Conservation (phyloP, 306 rosid genomes). For the Trifolium dubium region DNA sequence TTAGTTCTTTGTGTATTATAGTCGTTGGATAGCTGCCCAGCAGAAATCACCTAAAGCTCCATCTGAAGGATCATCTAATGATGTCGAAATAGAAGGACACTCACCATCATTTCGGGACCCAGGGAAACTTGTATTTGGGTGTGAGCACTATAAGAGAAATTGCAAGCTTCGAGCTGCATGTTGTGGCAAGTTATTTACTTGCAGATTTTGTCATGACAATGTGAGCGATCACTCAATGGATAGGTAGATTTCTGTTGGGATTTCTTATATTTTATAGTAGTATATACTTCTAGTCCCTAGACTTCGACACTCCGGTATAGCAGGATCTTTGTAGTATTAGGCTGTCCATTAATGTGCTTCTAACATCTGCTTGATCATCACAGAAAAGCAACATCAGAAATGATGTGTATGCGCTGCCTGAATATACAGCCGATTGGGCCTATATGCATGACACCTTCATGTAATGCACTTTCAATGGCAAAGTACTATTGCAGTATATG, state of each 20-base stretch:
- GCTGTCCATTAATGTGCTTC: neutral
- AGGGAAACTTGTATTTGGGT: slow-evolving; percentile 74
- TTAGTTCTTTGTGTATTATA: slow-evolving; percentile 46
- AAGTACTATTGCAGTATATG: slow-evolving; percentile 89
- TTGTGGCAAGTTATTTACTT: slow-evolving; percentile 89
- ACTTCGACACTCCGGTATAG: neutral
- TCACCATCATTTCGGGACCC: slow-evolving; percentile 71
- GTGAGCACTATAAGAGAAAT: slow-evolving; percentile 98
- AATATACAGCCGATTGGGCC: slow-evolving; percentile 84
- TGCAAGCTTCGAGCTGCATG: slow-evolving; percentile 98
- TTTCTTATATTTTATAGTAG: slow-evolving; percentile 34
- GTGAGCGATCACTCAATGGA: slow-evolving; percentile 99
- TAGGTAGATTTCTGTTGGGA: slow-evolving; percentile 62
- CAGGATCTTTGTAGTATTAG: neutral
- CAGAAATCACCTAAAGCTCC: slow-evolving; percentile 79
- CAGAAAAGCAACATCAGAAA: slow-evolving; percentile 88
- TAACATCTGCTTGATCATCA: slow-evolving; percentile 39
- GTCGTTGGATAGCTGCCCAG: slow-evolving; percentile 99
- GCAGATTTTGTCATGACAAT: slow-evolving; percentile 97
- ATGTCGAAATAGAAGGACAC: slow-evolving; percentile 66
- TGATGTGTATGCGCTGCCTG: slow-evolving; percentile 95
- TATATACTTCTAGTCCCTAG: slow-evolving; percentile 36
- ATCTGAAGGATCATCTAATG: slow-evolving; percentile 65
- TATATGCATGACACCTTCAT: slow-evolving; percentile 79
- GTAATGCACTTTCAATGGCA: slow-evolving; percentile 88